A percentile compares a stretch with the other conserved stretches of the same genome.
phyloP scores from a whole-genome alignment of 257 asterid genomes.

The Parsonsia alboflavescens region DNA sequence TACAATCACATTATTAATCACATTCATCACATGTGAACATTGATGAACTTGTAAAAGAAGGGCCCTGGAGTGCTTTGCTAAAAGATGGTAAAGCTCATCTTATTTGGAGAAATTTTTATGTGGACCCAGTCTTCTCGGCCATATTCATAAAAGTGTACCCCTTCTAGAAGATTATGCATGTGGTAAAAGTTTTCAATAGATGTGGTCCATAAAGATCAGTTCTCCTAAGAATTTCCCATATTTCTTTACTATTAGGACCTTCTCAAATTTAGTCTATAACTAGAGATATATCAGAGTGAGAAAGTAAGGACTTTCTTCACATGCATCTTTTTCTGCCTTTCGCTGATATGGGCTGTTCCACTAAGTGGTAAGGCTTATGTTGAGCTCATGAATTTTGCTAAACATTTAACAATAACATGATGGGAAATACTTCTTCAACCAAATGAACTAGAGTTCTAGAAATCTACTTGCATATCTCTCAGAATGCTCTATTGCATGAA shows the following conservation, averaged over 20 bases:
- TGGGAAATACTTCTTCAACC: neutral
- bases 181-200: neutral
- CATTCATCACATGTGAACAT: neutral
- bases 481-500: neutral
- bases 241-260: neutral
- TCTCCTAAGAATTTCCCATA: neutral
- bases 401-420: neutral
- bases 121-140: neutral
- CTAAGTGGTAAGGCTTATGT: neutral
- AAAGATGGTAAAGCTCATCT: neutral
- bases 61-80: neutral
- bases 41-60: neutral
- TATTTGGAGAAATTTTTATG: neutral
- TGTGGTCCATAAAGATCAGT: neutral
- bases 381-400: neutral
- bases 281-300: neutral
- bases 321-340: neutral
- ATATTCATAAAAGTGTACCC: no score
- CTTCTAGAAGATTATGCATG: no score
- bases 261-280: neutral
- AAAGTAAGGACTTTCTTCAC: neutral
- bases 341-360: no score
- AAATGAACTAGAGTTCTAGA: neutral
- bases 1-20: neutral
- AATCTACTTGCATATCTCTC: neutral